Evolutionary conservation across 2,329 filamentous ascomycete genomes (phyloP).

Genomic region (Boeremia exigua): DNA sequence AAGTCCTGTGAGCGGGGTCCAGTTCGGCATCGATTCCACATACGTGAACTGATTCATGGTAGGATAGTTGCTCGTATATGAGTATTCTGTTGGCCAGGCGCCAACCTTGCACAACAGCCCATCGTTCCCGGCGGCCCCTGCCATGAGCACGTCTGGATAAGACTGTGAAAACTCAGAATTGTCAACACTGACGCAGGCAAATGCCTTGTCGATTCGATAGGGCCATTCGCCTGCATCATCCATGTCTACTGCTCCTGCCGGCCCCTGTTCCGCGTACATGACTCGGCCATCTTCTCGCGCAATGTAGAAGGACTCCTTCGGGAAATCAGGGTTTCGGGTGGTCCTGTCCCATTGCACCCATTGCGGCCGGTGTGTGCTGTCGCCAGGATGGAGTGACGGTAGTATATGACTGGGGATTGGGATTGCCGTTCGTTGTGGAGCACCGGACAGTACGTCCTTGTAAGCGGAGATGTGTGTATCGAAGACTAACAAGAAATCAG

Average conservation of each 20-base stretch:
- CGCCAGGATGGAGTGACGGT: conserved; percentile 53
- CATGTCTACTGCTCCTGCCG: conserved; percentile 47
- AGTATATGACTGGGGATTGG: conserved; percentile 40
- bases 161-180: conserved; percentile 55
- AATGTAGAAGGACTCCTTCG: conserved; percentile 81
- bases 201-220: conserved; percentile 80
- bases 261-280: conserved; percentile 70
- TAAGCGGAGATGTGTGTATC: conserved; percentile 47
- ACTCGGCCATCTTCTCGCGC: conserved; percentile 87
- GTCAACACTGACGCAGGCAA: conserved; percentile 70
- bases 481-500: conserved; percentile 51
- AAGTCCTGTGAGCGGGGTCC: conserved; percentile 61
- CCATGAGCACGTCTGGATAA: conserved; percentile 77
- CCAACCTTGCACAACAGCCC: conserved; percentile 77
- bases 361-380: conserved; percentile 56
- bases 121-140: conserved; percentile 77
- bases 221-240: conserved; percentile 63
- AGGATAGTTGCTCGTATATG: conserved; percentile 63
- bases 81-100: conserved; percentile 40
- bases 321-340: conserved; percentile 63
- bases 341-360: conserved; percentile 90
- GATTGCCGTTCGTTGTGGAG: conserved; percentile 28
- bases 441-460: conserved; percentile 50
- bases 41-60: conserved; percentile 50
- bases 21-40: conserved; percentile 69